Base-by-base conservation (phyloP, 192 early-diverging fungal species). In the Coemansia pectinata region DNA sequence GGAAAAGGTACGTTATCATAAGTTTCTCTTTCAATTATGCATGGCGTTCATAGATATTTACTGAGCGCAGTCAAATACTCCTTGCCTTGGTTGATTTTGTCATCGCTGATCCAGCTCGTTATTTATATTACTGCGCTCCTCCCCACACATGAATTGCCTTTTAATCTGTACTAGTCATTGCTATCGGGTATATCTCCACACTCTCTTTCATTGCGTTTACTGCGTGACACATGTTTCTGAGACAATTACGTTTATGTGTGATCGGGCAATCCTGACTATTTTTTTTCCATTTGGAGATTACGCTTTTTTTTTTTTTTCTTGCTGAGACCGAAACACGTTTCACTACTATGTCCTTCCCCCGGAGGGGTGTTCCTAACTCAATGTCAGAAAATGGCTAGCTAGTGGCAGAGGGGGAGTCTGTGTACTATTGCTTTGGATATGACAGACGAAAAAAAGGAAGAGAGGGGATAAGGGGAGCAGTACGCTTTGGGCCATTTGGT, bases 1-100 rank as follows among this genome's bases (percentile, higher is more conserved):
- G 31, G 79, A 81, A 76, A 76, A 76, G 79, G 73, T 63, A 81
- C 27, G 27, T 27, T 27, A 27, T 27, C 27, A 27, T 27, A 52
- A n/a, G 19, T 39, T 42, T 39, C 10, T 52, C 14, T 12, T 52
- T 11, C 48, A 11, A 12, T 63, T 63, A 63, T 55, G 3, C n/a
- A 12, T 8, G 55, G 55, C 55, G 55, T 27, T 58, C 27, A 58
- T 58, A 58, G 31, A 4, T 31, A 34, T 29, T 58, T 58, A 58
- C 55, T 34, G 55, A 17, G 55, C 29, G 55, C 55, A 50, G 63
- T 65, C 44, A 65, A 27, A 19, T n/a, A 2, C 7, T 23, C 23
- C 27, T 27, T 2, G 27, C 48, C 10, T 25, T 23, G 5, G 19
- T 10, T 23, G 2, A 52, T 23, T 21, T 52, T 36, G 34, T 36